These are phyloP conservation scores for Calonectria pteridis DNA, from an alignment of 2,329 filamentous ascomycete species.

Conservation along the genomic window DNA sequence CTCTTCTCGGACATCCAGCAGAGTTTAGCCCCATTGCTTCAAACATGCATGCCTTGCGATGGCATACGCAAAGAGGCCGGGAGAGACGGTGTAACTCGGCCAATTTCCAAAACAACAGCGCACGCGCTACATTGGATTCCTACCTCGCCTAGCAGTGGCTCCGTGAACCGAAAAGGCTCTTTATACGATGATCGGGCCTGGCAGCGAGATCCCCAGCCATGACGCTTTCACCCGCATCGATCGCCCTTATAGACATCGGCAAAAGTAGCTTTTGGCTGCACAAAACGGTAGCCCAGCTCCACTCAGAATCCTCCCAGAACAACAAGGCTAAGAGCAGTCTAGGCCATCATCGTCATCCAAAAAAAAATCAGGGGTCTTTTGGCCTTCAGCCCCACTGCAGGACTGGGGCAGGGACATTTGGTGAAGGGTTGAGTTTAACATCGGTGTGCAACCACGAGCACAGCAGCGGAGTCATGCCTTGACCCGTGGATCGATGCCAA, in stretches of 20 bases:
- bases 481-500: constrained; percentile 15
- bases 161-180: neutral
- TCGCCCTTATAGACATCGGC: constrained; percentile 16
- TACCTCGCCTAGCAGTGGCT: neutral
- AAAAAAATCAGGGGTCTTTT: constrained; percentile 17
- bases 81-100: neutral
- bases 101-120: constrained; percentile 9
- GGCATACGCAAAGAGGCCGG: neutral
- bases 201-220: neutral
- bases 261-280: constrained; percentile 8
- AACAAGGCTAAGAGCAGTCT: constrained; percentile 7
- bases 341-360: constrained; percentile 13
- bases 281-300: constrained; percentile 12
- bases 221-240: constrained; percentile 17
- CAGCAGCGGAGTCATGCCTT: neutral
- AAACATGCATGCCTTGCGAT: neutral
- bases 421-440: constrained; percentile 18
- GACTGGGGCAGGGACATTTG: neutral
- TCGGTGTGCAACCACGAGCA: constrained; percentile 11
- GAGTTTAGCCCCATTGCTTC: neutral
- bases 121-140: neutral
- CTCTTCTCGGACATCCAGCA: neutral
- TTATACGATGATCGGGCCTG: neutral
- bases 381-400: constrained; percentile 7
- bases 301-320: constrained; percentile 12